Conservation (phyloP, 805 yeast species). For the Metschnikowia sp. region DNA sequence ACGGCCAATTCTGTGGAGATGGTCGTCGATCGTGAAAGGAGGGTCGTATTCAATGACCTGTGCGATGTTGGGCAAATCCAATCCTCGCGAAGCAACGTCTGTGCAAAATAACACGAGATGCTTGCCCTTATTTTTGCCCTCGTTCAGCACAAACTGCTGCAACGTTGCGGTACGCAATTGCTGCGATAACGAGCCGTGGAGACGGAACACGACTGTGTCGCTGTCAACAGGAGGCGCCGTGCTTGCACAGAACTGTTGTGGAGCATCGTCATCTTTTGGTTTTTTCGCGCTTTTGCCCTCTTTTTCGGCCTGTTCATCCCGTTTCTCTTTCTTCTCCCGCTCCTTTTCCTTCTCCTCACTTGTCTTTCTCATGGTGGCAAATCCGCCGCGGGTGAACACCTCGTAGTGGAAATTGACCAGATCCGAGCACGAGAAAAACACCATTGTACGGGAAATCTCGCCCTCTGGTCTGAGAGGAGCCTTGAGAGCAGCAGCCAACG, state of each 20-base stretch:
- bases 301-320: conserved; percentile 9
- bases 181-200: conserved; percentile 91
- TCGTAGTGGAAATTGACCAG: conserved; percentile 92
- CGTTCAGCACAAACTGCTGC: conserved; percentile 49
- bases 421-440: conserved; percentile 91
- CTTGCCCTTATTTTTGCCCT: conserved; percentile 33
- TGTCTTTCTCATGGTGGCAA: conserved; percentile 31
- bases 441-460: conserved; percentile 57
- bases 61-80: conserved; percentile 84
- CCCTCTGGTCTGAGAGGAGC: conserved; percentile 34
- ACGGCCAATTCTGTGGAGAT: conserved; percentile 94
- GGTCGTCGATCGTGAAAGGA: conserved; percentile 91
- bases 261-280: conserved; percentile 11
- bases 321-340: conserved; percentile 18
- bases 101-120: conserved; percentile 83
- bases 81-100: conserved; percentile 96
- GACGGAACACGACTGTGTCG: conserved; percentile 50
- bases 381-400: conserved; percentile 63
- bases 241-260: conserved; percentile 34
- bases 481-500: conserved; percentile 66
- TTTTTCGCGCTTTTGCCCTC: conserved; percentile 17
- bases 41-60: conserved; percentile 92
- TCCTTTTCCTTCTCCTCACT: conserved; percentile 19
- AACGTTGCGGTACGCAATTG: conserved; percentile 77
- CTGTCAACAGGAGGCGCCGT: conserved; percentile 53